Percentiles rank a stretch among this genome's conserved stretches.
These are phyloP conservation scores for Termitomyces sp. DNA, from an alignment of 768 basidiomycete genomes.

Conservation along the genomic window DNA sequence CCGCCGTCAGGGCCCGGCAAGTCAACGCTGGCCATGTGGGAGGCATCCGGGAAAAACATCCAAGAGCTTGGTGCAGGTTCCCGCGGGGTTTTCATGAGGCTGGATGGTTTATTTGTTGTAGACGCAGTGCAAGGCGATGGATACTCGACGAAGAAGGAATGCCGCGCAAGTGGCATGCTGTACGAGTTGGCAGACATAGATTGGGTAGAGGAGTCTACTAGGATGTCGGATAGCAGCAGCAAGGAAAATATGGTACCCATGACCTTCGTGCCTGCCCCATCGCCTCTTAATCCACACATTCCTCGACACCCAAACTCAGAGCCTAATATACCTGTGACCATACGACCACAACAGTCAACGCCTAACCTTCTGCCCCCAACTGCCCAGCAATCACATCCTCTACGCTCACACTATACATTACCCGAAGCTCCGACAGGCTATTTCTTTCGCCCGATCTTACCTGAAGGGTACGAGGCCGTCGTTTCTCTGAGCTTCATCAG, in stretches of 20 bases:
- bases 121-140: slow-evolving; percentile 45
- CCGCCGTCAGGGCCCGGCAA: slow-evolving; percentile 61
- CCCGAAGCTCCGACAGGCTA: slow-evolving; percentile 67
- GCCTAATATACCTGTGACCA: slow-evolving; percentile 5
- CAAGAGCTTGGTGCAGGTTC: slow-evolving; percentile 47
- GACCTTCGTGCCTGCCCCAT: slow-evolving; percentile 20
- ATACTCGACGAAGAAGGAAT: slow-evolving; percentile 45
- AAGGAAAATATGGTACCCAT: neutral
- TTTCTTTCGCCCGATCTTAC: slow-evolving; percentile 64
- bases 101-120: slow-evolving; percentile 63
- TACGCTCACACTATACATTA: slow-evolving; percentile 30
- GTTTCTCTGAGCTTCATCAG: slow-evolving; percentile 68
- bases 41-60: slow-evolving; percentile 19
- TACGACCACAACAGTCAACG: slow-evolving; percentile 5
- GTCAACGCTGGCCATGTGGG: slow-evolving; percentile 21
- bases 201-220: slow-evolving; percentile 43
- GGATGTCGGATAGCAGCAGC: neutral
- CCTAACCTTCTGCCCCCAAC: slow-evolving; percentile 6
- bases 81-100: slow-evolving; percentile 68
- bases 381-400: slow-evolving; percentile 19
- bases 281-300: slow-evolving; percentile 27
- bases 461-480: slow-evolving; percentile 57
- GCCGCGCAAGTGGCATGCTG: slow-evolving; percentile 67
- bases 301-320: slow-evolving; percentile 24
- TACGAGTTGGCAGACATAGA: slow-evolving; percentile 78